Evolutionary conservation across 139 green algal genomes (phyloP), one percentile per base, ranked within the genome.

Genomic region (Diplosphaera chodatii): DNA sequence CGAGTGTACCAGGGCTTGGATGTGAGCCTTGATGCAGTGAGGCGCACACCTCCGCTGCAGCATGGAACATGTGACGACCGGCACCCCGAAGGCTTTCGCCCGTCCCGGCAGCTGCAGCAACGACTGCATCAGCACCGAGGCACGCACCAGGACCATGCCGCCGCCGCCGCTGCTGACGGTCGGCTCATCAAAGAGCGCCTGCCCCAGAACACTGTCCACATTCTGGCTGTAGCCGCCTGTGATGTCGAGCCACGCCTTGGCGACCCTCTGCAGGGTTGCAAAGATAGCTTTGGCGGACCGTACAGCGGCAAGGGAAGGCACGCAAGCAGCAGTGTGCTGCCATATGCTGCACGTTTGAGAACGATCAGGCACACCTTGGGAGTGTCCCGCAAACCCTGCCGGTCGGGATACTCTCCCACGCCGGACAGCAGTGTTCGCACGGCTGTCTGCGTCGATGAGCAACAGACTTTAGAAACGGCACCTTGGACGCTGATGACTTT

Each of bases 341-440:
- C n/a, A n/a, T n/a, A n/a, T n/a, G n/a, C n/a, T n/a, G n/a, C n/a
- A n/a, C n/a, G n/a, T n/a, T n/a, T n/a, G n/a, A n/a, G n/a, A n/a
- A 13, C 10, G 8, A 3, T 64, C 55, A 5, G 20, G 10, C 70
- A n/a, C 67, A 94, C 91, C 87, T 92, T 91, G 2, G 93, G 93
- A 1, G 93, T 98, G 55, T 96, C 89, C 2, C 78, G 27, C 32
- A 98, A 74, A 0, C 91, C 93, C 32, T 97, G 88, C 10, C 93
- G 78, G 2, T 63, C 55, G 0, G 85, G 55, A 55, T 98, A 91
- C 70, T 98, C 93, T 1, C 93, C 93, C 0, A 97, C 34, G 0
- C 81, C 84, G 1, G 70, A 10, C 10, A 98, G 69, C 27, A 98
- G 70, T 2, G 74, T 83, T 1, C 72, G 68, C 29, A 96, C 88